Evolutionary conservation across 1,284 basidiomycete genomes (phyloP).

Genomic region (Ustilago sp.): DNA sequence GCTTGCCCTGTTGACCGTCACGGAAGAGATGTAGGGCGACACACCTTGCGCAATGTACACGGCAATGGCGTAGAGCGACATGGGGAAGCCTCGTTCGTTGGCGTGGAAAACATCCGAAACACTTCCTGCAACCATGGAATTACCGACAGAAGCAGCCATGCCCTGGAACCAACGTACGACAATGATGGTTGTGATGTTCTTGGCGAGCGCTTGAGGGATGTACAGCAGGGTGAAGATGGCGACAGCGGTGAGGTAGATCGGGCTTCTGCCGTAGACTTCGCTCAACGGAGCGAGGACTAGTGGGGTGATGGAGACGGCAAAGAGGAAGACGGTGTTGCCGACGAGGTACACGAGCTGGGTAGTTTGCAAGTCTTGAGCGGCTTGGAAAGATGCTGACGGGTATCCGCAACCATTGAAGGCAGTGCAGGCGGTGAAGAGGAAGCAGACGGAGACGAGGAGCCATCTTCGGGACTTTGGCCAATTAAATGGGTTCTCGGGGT

Average conservation of each 20-base stretch:
- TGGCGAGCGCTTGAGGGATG: constrained; percentile 63
- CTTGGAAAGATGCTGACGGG: constrained; percentile 31
- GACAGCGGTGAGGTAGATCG: constrained; percentile 47
- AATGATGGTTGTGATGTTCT: constrained; percentile 59
- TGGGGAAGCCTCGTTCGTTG: constrained; percentile 69
- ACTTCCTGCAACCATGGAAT: constrained; percentile 66
- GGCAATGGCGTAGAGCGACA: constrained; percentile 70
- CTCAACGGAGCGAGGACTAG: constrained; percentile 56
- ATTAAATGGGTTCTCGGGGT: constrained; percentile 60
- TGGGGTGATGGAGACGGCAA: constrained; percentile 55
- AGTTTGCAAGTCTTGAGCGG: constrained; percentile 30
- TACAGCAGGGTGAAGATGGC: constrained; percentile 52
- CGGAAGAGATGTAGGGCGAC: constrained; percentile 60
- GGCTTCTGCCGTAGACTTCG: constrained; percentile 55
- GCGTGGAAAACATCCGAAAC: constrained; percentile 66
- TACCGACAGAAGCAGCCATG: constrained; percentile 65
- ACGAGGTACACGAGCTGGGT: constrained; percentile 44
- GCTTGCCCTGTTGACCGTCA: constrained; percentile 53
- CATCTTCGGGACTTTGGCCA: constrained; percentile 48
- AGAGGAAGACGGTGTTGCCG: constrained; percentile 50
- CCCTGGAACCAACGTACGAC: constrained; percentile 69
- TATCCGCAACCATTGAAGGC: constrained; percentile 60
- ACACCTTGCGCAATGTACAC: constrained; percentile 69
- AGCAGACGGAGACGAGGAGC: constrained; percentile 40
- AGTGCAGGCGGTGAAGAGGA: constrained; percentile 56